Conservation (phyloP, 495 filamentous ascomycete species). For the Daldinia decipiens region DNA sequence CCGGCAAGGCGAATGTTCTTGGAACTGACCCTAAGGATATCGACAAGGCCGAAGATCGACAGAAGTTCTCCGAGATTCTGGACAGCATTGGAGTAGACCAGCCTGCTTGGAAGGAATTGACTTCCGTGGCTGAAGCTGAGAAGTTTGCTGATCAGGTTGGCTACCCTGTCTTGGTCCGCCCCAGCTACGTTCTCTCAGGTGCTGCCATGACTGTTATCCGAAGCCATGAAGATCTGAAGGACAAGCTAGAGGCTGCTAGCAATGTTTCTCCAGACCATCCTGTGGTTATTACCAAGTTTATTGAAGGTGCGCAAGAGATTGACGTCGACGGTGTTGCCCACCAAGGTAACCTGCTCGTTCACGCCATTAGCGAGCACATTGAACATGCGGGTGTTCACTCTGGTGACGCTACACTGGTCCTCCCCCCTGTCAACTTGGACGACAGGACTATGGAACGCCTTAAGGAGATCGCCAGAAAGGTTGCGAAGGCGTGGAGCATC, state of each 20-base stretch:
- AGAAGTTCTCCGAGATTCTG: constrained; percentile 98
- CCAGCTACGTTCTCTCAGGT: constrained; percentile 96
- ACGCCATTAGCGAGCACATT: constrained; percentile 96
- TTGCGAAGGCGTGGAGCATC: constrained; percentile 96
- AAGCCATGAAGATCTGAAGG: constrained; percentile 87
- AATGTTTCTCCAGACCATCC: constrained; percentile 96
- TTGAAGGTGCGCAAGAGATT: constrained; percentile 96
- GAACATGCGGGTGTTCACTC: constrained; percentile 99
- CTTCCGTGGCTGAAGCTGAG: constrained; percentile 85
- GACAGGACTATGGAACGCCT: constrained; percentile 79
- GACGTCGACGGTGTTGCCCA: constrained; percentile 96
- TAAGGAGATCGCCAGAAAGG: constrained; percentile 95
- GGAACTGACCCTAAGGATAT: constrained; percentile 94
- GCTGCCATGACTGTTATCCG: constrained; percentile 99
- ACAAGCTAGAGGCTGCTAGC: constrained; percentile 87
- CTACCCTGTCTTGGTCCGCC: constrained; percentile 94
- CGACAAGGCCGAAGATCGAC: constrained; percentile 95
- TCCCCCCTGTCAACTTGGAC: constrained; percentile 86
- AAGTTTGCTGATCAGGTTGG: constrained; percentile 87
- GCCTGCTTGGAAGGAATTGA: constrained; percentile 96
- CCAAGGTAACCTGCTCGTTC: constrained; percentile 84
- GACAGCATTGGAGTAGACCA: constrained; percentile 96
- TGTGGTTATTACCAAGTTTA: constrained; percentile 99
- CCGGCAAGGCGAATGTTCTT: constrained; percentile 85
- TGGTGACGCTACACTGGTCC: constrained; percentile 93